These are phyloP conservation scores for Fraxinus angustifolia DNA, from an alignment of 305 asterid genomes.

Conservation along the genomic window DNA sequence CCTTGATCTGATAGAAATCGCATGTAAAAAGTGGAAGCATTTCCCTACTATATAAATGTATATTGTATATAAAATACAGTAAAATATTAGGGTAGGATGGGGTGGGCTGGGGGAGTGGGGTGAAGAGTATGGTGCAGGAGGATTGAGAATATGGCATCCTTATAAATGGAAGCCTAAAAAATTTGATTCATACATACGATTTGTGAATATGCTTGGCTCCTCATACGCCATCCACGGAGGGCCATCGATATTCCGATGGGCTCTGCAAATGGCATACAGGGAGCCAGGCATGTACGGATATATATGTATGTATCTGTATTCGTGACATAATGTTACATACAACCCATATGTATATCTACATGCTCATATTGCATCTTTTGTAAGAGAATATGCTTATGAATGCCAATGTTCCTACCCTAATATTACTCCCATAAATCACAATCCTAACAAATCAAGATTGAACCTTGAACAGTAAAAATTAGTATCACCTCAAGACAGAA, in stretches of 20 bases:
- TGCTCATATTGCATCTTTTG: neutral
- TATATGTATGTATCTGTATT: neutral
- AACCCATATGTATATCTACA: neutral
- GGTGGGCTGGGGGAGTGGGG: neutral
- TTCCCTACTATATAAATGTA: neutral
- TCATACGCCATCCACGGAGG: constrained; percentile 38
- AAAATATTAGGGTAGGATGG: neutral
- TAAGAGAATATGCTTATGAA: neutral
- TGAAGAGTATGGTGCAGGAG: neutral
- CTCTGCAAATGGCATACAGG: neutral
- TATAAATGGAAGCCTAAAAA: neutral
- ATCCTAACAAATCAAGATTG: neutral
- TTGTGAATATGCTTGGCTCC: constrained; percentile 38
- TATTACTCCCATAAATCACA: neutral
- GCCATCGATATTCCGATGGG: constrained; percentile 9
- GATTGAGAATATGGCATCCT: neutral
- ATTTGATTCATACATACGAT: constrained; percentile 5
- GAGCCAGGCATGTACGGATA: neutral
- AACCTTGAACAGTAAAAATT: neutral
- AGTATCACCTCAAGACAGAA: neutral
- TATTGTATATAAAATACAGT: neutral
- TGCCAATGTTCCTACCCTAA: neutral
- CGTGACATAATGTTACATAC: neutral
- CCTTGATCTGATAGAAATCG: constrained; percentile 15
- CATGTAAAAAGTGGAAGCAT: constrained; percentile 20